Evolutionary conservation across 2,329 filamentous ascomycete genomes (phyloP).

Genomic region (Alternaria longipes): DNA sequence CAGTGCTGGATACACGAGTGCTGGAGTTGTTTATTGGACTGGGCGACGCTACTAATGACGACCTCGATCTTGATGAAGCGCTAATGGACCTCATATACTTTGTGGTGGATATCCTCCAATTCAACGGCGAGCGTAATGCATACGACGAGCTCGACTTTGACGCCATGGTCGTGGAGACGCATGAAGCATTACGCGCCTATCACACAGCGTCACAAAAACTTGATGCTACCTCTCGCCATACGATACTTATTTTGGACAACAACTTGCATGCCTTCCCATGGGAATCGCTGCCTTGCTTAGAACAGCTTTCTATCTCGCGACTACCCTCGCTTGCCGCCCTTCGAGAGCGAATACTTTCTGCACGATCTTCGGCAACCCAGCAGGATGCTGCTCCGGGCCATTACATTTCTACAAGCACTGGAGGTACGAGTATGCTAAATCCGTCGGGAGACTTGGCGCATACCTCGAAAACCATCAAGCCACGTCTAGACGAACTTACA

Average conservation of each 20-base stretch:
- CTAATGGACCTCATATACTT: slow-evolving; percentile 96
- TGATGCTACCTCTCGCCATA: slow-evolving; percentile 66
- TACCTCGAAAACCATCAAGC: slow-evolving; percentile 79
- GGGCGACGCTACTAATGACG: slow-evolving; percentile 73
- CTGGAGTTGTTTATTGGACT: slow-evolving; percentile 89
- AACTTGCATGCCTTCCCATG: slow-evolving; percentile 90
- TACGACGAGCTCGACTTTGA: slow-evolving; percentile 99
- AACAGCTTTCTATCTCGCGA: slow-evolving; percentile 80
- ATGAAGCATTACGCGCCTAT: slow-evolving; percentile 84
- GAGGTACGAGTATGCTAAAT: slow-evolving; percentile 85
- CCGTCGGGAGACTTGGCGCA: slow-evolving; percentile 83
- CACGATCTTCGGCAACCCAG: slow-evolving; percentile 48
- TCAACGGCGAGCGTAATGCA: slow-evolving; percentile 93
- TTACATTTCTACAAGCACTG: slow-evolving; percentile 61
- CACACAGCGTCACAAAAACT: slow-evolving; percentile 62
- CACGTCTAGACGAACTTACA: slow-evolving; percentile 63
- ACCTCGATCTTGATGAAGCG: slow-evolving; percentile 82
- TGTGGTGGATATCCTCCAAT: slow-evolving; percentile 94
- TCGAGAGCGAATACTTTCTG: slow-evolving; percentile 73
- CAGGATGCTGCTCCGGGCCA: slow-evolving; percentile 41
- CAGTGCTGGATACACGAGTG: slow-evolving; percentile 71
- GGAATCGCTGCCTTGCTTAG: slow-evolving; percentile 91
- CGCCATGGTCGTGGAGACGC: slow-evolving; percentile 83
- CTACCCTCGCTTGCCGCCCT: slow-evolving; percentile 87
- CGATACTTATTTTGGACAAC: slow-evolving; percentile 91